These are phyloP conservation scores for Lachnellula suecica DNA, from an alignment of 2,329 filamentous ascomycete species.

Conservation along the genomic window DNA sequence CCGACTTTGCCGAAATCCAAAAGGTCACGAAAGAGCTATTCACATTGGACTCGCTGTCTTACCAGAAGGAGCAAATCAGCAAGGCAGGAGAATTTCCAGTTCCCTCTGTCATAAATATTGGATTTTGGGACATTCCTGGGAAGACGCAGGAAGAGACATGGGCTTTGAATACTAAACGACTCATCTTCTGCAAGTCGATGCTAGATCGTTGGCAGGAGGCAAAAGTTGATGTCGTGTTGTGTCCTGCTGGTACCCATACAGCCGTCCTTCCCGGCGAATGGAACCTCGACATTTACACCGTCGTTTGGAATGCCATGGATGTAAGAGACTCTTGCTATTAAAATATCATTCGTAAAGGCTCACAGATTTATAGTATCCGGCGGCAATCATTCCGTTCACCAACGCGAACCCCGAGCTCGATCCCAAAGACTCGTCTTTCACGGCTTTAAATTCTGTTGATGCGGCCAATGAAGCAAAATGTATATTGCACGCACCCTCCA, in stretches of 20 bases:
- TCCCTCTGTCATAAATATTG: slow-evolving; percentile 33
- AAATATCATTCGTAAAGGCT: neutral
- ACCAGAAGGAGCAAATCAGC: slow-evolving; percentile 32
- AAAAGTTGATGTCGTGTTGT: slow-evolving; percentile 31
- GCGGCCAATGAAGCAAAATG: slow-evolving; percentile 31
- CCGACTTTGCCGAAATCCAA: slow-evolving; percentile 32
- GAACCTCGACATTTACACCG: slow-evolving; percentile 36
- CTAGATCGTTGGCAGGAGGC: slow-evolving; percentile 37
- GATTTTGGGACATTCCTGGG: slow-evolving; percentile 33
- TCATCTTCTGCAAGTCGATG: slow-evolving; percentile 34
- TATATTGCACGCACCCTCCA: slow-evolving; percentile 13
- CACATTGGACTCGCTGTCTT: slow-evolving; percentile 37
- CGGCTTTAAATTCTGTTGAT: slow-evolving; percentile 27
- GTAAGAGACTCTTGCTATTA: slow-evolving; percentile 16
- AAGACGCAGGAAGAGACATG: slow-evolving; percentile 36
- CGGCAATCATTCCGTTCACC: slow-evolving; percentile 34
- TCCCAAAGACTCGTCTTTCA: slow-evolving; percentile 27
- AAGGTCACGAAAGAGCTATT: slow-evolving; percentile 34
- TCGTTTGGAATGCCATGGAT: slow-evolving; percentile 37
- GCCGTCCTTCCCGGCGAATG: slow-evolving; percentile 34
- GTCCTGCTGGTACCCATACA: slow-evolving; percentile 33
- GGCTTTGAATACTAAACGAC: slow-evolving; percentile 35
- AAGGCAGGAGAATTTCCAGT: slow-evolving; percentile 35
- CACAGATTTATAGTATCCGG: slow-evolving; percentile 29
- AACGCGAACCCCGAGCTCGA: slow-evolving; percentile 32